Evolutionary conservation across 768 basidiomycete species (phyloP).

Genomic region (Boletus reticuloceps): DNA sequence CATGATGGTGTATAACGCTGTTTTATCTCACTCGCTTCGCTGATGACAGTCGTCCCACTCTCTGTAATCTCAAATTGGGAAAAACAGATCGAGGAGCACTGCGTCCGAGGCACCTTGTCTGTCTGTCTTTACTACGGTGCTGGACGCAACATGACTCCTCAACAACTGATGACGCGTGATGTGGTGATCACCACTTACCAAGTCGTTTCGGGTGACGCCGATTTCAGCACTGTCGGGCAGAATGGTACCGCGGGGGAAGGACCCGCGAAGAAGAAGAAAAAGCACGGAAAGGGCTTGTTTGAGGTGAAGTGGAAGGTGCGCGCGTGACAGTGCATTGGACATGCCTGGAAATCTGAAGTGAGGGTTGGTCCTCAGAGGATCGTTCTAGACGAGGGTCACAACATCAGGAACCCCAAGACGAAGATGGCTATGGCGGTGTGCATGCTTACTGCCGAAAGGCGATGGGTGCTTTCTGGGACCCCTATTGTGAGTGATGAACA

Average conservation of each 20-base stretch:
- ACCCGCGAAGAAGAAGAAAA: constrained; percentile 55
- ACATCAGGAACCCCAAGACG: constrained; percentile 80
- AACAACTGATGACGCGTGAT: constrained; percentile 65
- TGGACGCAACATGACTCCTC: constrained; percentile 55
- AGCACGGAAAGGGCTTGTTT: constrained; percentile 56
- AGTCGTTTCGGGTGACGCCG: constrained; percentile 57
- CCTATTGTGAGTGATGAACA: constrained; percentile 66
- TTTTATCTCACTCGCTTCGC: constrained; percentile 1
- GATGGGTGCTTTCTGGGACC: constrained; percentile 82
- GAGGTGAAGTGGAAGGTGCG: constrained; percentile 78
- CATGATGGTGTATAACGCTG: not conserved
- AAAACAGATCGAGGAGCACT: constrained; percentile 78
- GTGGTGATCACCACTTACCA: constrained; percentile 86
- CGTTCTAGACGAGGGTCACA: constrained; percentile 88
- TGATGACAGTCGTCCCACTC: constrained; percentile 64
- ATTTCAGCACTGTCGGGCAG: constrained; percentile 14
- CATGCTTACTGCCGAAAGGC: constrained; percentile 62
- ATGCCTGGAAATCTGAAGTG: not conserved
- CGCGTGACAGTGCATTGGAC: not conserved
- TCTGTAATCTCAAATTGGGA: constrained; percentile 89
- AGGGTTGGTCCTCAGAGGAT: constrained; percentile 48
- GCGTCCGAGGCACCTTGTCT: constrained; percentile 48
- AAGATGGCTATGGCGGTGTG: constrained; percentile 76
- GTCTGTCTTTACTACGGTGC: constrained; percentile 70
- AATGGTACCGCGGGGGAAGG: constrained; percentile 18